Percentiles rank a stretch among this genome's conserved stretches.
Conservation (phyloP, 371 early-diverging fungal genomes). For the Lichtheimia hyalospora region DNA sequence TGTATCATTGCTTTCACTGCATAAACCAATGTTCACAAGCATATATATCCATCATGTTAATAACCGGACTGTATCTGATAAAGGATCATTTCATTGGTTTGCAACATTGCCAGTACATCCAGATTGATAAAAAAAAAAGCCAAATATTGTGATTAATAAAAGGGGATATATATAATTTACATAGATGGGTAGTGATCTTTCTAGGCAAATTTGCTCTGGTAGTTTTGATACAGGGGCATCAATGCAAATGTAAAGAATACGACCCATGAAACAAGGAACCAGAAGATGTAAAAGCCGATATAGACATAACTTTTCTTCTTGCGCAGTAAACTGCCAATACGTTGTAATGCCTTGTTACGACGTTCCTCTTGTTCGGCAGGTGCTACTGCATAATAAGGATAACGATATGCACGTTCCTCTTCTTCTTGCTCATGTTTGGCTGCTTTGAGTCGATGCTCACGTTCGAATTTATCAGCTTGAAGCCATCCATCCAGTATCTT, state of each 20-base stretch:
- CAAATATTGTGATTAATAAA: not conserved
- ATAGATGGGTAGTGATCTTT: not conserved
- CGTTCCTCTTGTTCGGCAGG: slow-evolving; percentile 14
- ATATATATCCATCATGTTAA: no score
- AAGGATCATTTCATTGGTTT: no score
- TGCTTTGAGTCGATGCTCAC: slow-evolving; percentile 26
- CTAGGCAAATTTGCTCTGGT: slow-evolving; percentile 11
- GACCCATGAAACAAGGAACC: slow-evolving; percentile 40
- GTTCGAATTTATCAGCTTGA: slow-evolving; percentile 31
- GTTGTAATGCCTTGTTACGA: slow-evolving; percentile 16
- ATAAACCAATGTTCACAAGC: no score
- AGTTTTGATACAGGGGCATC: slow-evolving; percentile 43
- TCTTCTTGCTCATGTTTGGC: slow-evolving; percentile 28
- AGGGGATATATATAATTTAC: not conserved
- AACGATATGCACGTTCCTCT: slow-evolving; percentile 15
- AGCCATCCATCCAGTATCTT: slow-evolving; percentile 35
- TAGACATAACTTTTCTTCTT: slow-evolving; percentile 24
- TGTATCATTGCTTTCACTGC: no score
- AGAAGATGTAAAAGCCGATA: slow-evolving; percentile 28
- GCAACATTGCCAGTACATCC: no score
- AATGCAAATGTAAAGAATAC: slow-evolving; percentile 44
- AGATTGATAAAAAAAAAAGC: no score
- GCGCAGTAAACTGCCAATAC: slow-evolving; percentile 30
- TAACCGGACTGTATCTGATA: no score
- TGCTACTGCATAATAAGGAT: slow-evolving; percentile 13